phyloP scores from a whole-genome alignment of 202 grass and related monocot species.

The Cymbopogon flexuosus region DNA sequence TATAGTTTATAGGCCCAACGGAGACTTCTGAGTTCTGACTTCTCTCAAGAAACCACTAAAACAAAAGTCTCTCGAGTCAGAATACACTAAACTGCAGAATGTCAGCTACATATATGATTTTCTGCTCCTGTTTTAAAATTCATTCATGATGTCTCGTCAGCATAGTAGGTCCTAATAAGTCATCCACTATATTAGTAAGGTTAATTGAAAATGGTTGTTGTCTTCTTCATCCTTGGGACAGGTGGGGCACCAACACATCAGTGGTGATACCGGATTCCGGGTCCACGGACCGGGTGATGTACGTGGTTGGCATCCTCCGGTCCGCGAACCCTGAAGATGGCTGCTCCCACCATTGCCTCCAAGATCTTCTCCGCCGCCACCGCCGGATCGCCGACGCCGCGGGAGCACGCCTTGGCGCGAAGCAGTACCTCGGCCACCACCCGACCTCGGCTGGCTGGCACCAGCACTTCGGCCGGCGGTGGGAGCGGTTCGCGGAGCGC shows the following conservation, averaged over 20 bases:
- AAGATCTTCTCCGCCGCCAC: constrained; percentile 51
- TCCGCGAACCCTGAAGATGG: constrained; percentile 51
- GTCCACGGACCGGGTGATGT: constrained; percentile 50
- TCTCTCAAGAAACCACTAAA: constrained; percentile 12
- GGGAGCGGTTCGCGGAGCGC: constrained; percentile 54
- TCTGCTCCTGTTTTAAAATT: background rate
- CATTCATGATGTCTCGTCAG: background rate
- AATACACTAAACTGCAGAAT: constrained; percentile 30
- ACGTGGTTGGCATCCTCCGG: constrained; percentile 66
- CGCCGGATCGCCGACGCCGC: constrained; percentile 41
- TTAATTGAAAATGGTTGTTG: constrained; percentile 13
- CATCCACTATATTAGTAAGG: background rate
- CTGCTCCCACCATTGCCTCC: constrained; percentile 60
- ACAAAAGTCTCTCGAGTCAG: constrained; percentile 17
- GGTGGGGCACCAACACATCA: constrained; percentile 88
- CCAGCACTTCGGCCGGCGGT: constrained; percentile 51
- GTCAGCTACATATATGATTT: constrained; percentile 32
- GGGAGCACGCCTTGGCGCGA: constrained; percentile 34
- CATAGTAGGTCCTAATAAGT: background rate
- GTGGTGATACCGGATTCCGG: constrained; percentile 58
- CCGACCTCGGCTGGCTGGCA: constrained; percentile 49
- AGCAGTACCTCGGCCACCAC: constrained; percentile 72
- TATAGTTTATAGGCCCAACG: constrained; percentile 7
- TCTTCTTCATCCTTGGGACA: constrained; percentile 27
- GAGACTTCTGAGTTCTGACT: background rate